Evolutionary conservation across 305 asterid genomes (phyloP).

Genomic region (Fraxinus dipetala): DNA sequence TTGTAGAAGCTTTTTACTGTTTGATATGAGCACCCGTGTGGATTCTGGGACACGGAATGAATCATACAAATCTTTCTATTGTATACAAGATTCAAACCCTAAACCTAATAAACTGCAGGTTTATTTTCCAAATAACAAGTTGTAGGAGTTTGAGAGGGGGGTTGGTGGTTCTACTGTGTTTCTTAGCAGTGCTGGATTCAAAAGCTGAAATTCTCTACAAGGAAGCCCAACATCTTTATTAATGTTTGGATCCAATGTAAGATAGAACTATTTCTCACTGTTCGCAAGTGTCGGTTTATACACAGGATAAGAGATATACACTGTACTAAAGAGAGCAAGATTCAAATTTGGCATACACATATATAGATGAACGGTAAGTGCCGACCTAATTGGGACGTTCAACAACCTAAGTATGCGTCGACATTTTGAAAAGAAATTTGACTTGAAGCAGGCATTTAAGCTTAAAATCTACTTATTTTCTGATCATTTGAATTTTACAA

Average conservation of each 20-base stretch:
- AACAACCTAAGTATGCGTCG: no score
- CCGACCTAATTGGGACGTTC: no score
- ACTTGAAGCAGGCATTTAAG: neutral
- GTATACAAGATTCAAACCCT: conserved; percentile 22
- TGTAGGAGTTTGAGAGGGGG: neutral
- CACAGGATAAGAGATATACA: neutral
- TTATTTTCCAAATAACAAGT: neutral
- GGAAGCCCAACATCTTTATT: neutral
- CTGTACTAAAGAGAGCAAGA: neutral
- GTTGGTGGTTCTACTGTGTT: neutral
- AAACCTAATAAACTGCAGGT: conserved; percentile 21
- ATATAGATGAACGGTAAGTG: neutral
- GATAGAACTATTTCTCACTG: conserved; percentile 28
- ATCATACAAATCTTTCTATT: neutral
- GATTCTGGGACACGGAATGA: neutral
- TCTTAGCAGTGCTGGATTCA: neutral
- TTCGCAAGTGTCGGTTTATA: conserved; percentile 2
- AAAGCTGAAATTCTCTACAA: neutral
- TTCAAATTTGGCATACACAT: neutral
- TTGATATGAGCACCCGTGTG: conserved; percentile 8
- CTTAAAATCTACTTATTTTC: neutral
- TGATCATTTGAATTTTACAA: neutral
- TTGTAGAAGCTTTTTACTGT: conserved; percentile 3
- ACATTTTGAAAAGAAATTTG: neutral
- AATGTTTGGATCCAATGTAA: conserved; percentile 29